Evolutionary conservation across 441 rosid genomes (phyloP).

Genomic region (Gossypium schwendimanii): DNA sequence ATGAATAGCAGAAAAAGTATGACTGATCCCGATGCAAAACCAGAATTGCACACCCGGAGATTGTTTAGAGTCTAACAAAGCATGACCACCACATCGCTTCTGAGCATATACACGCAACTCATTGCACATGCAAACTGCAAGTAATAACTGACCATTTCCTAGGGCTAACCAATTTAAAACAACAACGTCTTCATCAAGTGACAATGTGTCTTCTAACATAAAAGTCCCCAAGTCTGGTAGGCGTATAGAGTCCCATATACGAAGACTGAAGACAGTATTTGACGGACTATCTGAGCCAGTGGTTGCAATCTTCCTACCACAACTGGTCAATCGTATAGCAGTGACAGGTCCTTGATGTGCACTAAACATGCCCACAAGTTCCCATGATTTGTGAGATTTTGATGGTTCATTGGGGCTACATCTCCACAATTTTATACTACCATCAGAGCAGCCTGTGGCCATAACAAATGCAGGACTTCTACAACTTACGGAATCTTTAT

Average conservation of each 20-base stretch:
- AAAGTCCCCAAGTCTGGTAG: conserved; percentile 60
- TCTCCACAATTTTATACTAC: conserved; percentile 81
- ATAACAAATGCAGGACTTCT: conserved; percentile 52
- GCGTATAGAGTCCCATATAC: conserved; percentile 61
- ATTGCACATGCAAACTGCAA: conserved; percentile 71
- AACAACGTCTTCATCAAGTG: conserved; percentile 43
- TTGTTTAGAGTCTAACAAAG: conserved; percentile 29
- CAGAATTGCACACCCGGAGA: conserved; percentile 40
- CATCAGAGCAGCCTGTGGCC: conserved; percentile 84
- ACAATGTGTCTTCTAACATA: conserved; percentile 57
- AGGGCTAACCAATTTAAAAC: conserved; percentile 64
- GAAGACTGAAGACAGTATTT: conserved; percentile 32
- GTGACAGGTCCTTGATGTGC: conserved; percentile 54
- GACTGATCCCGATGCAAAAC: conserved; percentile 69
- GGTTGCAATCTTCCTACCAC: conserved; percentile 73
- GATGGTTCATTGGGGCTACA: conserved; percentile 36
- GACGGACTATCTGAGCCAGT: conserved; percentile 34
- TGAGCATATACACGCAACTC: conserved; percentile 68
- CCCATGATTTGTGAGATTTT: conserved; percentile 41
- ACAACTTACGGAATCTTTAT: conserved; percentile 20
- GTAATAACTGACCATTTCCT: conserved; percentile 62
- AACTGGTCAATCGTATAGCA: conserved; percentile 50
- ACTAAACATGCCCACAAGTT: conserved; percentile 70
- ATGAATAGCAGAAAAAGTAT: conserved; percentile 39
- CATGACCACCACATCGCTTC: conserved; percentile 39